Evolutionary conservation across 192 early-diverging fungal species (phyloP).

Genomic region (Gamsiella multidivaricata): DNA sequence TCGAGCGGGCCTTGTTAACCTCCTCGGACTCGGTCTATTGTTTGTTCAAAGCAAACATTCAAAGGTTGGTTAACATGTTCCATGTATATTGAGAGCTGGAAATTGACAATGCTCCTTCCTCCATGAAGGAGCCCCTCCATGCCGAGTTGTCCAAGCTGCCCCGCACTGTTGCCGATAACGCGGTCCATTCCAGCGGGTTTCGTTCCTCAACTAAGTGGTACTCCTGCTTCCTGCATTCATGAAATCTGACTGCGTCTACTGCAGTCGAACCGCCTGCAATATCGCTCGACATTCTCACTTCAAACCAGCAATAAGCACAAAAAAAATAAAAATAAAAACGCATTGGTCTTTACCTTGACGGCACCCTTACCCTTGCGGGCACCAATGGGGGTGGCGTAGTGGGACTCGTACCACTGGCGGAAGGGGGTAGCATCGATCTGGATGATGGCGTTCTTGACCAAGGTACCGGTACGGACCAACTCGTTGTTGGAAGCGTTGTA

Average conservation of each 20-base stretch:
- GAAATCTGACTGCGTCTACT: not conserved
- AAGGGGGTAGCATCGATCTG: slow-evolving; percentile 99
- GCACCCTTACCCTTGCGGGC: slow-evolving; percentile 78
- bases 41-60: not conserved
- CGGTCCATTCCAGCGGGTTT: too few species aligned
- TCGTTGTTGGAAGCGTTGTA: slow-evolving; percentile 99
- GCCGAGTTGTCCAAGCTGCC: too few species aligned
- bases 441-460: slow-evolving; percentile 97
- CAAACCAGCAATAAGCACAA: not conserved
- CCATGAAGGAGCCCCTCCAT: too few species aligned
- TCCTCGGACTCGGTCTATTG: slow-evolving; percentile 71
- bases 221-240: too few species aligned
- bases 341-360: slow-evolving; percentile 60
- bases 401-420: slow-evolving; percentile 99
- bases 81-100: too few species aligned
- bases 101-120: too few species aligned
- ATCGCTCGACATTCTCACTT: too few species aligned
- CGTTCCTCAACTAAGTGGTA: too few species aligned
- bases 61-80: too few species aligned
- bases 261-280: not conserved
- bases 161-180: too few species aligned
- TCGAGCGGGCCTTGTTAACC: slow-evolving; percentile 86
- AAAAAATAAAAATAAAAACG: too few species aligned
- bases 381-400: slow-evolving; percentile 93
- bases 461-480: slow-evolving; percentile 99